These are phyloP conservation scores for Colletotrichum costaricense DNA, from an alignment of 2,329 filamentous ascomycete genomes.

Conservation along the genomic window DNA sequence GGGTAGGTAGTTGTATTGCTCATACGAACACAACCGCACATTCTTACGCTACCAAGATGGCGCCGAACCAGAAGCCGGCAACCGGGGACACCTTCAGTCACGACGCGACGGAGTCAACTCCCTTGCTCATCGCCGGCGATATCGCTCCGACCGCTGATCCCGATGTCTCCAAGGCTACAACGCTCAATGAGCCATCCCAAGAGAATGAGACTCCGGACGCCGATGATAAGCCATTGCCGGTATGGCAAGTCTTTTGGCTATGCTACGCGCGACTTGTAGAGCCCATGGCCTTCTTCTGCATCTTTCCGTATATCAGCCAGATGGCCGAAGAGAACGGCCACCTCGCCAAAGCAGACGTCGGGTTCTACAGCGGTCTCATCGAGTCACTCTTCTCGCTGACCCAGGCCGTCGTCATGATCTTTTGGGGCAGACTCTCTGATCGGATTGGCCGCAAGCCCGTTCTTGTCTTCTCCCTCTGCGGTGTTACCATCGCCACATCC, in stretches of 20 bases:
- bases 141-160: slow-evolving; percentile 25
- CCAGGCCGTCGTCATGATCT: slow-evolving; percentile 82
- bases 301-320: slow-evolving; percentile 83
- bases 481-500: slow-evolving; percentile 69
- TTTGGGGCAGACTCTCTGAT: slow-evolving; percentile 75
- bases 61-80: neutral
- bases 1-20: neutral
- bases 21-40: neutral
- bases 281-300: slow-evolving; percentile 84
- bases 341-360: slow-evolving; percentile 73
- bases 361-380: slow-evolving; percentile 84
- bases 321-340: slow-evolving; percentile 78
- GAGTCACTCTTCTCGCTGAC: slow-evolving; percentile 79
- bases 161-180: slow-evolving; percentile 19
- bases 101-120: slow-evolving; percentile 24
- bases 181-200: slow-evolving; percentile 9
- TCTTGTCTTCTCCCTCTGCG: slow-evolving; percentile 73
- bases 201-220: neutral
- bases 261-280: slow-evolving; percentile 81
- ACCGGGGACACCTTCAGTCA: neutral
- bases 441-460: slow-evolving; percentile 78
- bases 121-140: slow-evolving; percentile 11
- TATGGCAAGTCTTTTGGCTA: slow-evolving; percentile 74
- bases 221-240: slow-evolving; percentile 22
- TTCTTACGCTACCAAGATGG: neutral